Percentiles rank a stretch among this genome's conserved stretches.
Conservation (phyloP, 2,329 filamentous ascomycete genomes). For the Helotiales sp. region DNA sequence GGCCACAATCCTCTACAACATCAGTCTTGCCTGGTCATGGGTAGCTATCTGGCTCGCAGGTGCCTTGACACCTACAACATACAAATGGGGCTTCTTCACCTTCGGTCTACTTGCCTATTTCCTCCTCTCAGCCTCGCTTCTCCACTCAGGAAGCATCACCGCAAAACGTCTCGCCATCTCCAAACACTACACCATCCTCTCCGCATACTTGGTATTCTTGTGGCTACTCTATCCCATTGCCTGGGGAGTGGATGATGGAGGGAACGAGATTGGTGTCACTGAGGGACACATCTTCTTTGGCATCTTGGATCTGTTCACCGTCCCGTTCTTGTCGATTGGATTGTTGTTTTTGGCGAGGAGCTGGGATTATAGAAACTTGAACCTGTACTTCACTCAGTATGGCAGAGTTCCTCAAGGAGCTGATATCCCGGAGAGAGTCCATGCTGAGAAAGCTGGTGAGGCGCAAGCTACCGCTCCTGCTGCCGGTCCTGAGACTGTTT, state of each 20-base stretch:
- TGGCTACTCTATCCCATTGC: constrained; percentile 65
- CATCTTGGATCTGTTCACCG: constrained; percentile 63
- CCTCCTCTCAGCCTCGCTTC: constrained; percentile 59
- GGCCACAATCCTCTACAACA: constrained; percentile 60
- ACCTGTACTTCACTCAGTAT: constrained; percentile 32
- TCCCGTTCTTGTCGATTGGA: constrained; percentile 44
- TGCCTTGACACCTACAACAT: constrained; percentile 57
- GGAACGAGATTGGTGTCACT: constrained; percentile 64
- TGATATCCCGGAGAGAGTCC: constrained; percentile 18
- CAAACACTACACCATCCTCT: constrained; percentile 54
- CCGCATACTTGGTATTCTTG: constrained; percentile 56
- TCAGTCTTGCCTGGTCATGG: constrained; percentile 64
- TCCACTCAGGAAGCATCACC: constrained; percentile 54
- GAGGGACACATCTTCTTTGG: constrained; percentile 68
- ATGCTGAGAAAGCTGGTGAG: constrained; percentile 13
- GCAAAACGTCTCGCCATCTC: constrained; percentile 55
- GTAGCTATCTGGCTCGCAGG: constrained; percentile 64
- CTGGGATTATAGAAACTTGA: constrained; percentile 27
- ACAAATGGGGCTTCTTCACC: constrained; percentile 68
- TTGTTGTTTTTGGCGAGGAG: constrained; percentile 16
- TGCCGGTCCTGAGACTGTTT: neutral
- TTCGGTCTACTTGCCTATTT: constrained; percentile 57
- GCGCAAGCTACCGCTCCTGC: neutral
- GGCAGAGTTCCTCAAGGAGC: constrained; percentile 24
- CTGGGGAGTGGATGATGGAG: constrained; percentile 64